phyloP scores from a whole-genome alignment of 352 stramenopile genomes.

The Globisporangium alternatum region DNA sequence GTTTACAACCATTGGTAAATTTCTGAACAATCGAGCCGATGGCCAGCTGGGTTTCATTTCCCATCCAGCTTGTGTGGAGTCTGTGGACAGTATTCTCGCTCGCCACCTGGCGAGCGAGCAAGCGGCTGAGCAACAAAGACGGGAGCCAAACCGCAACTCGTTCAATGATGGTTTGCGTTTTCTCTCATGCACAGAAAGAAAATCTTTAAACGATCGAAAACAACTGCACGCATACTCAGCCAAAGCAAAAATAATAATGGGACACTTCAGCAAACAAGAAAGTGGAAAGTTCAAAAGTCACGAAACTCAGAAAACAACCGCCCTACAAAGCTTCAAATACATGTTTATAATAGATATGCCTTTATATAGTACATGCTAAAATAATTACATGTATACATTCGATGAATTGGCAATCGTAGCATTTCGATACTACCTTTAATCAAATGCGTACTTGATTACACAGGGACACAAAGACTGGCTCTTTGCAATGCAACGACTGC shows the following conservation, averaged over 20 bases:
- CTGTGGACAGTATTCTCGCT: neutral
- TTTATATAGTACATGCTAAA: neutral
- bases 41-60: neutral
- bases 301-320: neutral
- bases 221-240: neutral
- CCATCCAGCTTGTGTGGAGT: slow-evolving; percentile 5
- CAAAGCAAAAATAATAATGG: neutral
- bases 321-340: neutral
- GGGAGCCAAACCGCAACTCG: too few species aligned
- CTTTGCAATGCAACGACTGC: neutral
- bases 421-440: neutral
- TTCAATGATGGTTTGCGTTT: too few species aligned
- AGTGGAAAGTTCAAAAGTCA: slow-evolving; percentile 3
- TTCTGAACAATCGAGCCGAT: neutral
- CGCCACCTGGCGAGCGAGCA: neutral
- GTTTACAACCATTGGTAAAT: too few species aligned
- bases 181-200: too few species aligned
- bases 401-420: neutral
- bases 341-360: neutral
- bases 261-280: neutral
- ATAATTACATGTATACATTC: neutral
- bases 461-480: neutral
- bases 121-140: neutral
- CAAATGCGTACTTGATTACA: neutral
- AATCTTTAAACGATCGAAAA: too few species aligned